Evolutionary conservation across 2,329 filamentous ascomycete genomes (phyloP).

Genomic region (Rutstroemia sp.): DNA sequence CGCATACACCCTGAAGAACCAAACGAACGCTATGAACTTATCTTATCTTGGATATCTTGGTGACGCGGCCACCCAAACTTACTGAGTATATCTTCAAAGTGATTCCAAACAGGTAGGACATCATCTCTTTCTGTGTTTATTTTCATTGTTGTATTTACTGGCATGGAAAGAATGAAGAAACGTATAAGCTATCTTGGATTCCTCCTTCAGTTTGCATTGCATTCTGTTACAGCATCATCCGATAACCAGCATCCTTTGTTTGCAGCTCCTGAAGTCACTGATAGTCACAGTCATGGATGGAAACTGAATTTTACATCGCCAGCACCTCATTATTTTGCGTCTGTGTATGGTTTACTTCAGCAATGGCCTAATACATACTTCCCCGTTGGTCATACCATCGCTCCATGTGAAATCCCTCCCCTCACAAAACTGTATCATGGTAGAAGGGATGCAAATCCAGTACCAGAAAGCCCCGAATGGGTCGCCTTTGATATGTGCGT

Average conservation of each 20-base stretch:
- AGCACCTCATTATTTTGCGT: constrained; percentile 42
- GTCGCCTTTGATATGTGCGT: constrained; percentile 41
- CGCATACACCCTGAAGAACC: too few species aligned
- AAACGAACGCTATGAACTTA: neutral
- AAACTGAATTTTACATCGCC: constrained; percentile 40
- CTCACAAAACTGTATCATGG: constrained; percentile 45
- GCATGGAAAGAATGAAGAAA: neutral
- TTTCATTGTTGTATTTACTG: too few species aligned
- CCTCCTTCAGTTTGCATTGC: neutral
- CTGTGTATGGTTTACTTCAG: constrained; percentile 38
- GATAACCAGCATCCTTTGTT: neutral
- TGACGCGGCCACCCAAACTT: neutral
- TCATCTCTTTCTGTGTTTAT: too few species aligned
- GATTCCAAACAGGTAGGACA: neutral
- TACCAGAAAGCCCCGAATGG: constrained; percentile 43
- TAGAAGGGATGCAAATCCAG: constrained; percentile 31
- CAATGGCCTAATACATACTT: constrained; percentile 46
- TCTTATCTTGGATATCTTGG: neutral
- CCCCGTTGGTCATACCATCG: constrained; percentile 41
- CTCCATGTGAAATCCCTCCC: constrained; percentile 38
- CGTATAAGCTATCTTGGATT: neutral
- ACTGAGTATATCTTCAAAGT: neutral
- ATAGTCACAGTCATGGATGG: constrained; percentile 12
- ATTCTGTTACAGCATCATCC: neutral
- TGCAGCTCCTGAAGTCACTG: neutral